phyloP scores from a whole-genome alignment of 75 land plant species.

The Picea sitchensis region DNA sequence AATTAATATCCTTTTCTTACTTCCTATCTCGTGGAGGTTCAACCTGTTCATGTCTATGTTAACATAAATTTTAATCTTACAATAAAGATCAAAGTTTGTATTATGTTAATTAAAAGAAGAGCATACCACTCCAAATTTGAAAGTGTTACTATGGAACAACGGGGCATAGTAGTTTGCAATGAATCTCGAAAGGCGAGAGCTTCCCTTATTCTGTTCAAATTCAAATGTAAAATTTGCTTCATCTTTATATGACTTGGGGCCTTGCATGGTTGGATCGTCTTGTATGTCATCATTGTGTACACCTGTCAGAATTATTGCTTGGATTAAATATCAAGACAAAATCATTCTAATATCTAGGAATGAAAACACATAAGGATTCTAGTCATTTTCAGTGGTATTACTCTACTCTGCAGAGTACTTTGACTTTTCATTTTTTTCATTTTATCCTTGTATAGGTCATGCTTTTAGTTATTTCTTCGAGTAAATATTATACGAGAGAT shows the following conservation, averaged over 20 bases:
- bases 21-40: background rate
- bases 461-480: background rate
- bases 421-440: background rate
- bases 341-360: background rate
- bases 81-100: background rate
- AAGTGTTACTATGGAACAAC: conserved; percentile 29
- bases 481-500: background rate
- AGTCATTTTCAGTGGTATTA: background rate
- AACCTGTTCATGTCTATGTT: background rate
- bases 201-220: background rate
- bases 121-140: conserved; percentile 11
- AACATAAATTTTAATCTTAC: background rate
- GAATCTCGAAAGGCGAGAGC: background rate
- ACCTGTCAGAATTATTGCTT: background rate
- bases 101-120: conserved; percentile 1
- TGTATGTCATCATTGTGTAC: background rate
- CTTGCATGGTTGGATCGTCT: background rate
- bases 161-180: conserved; percentile 43
- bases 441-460: background rate
- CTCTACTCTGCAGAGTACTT: background rate
- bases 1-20: background rate
- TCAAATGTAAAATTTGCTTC: conserved; percentile 8
- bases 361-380: background rate
- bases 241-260: conserved; percentile 7
- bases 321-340: background rate